A percentile compares a stretch with the other conserved stretches of the same genome.
These are phyloP conservation scores for Daldinia bambusicola DNA, from an alignment of 495 filamentous ascomycete genomes.

Conservation along the genomic window DNA sequence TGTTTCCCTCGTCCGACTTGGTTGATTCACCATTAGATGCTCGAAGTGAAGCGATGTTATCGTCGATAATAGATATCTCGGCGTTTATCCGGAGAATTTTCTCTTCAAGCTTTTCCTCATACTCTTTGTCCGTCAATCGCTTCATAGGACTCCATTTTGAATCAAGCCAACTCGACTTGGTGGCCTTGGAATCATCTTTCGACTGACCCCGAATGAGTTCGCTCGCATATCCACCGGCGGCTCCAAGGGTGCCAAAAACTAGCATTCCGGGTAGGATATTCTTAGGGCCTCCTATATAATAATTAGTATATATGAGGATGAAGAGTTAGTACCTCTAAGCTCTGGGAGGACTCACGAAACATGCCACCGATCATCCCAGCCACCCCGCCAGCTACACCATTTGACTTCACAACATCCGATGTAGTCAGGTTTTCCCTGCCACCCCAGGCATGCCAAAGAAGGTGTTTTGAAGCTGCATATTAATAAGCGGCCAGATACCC, in stretches of 20 bases:
- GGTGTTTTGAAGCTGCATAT: conserved; percentile 50
- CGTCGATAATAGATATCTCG: conserved; percentile 87
- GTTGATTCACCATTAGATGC: conserved; percentile 38
- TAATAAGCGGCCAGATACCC: conserved; percentile 25
- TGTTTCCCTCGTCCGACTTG: conserved; percentile 7
- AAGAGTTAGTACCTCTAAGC: background rate
- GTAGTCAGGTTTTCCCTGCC: conserved; percentile 61
- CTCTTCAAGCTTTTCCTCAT: conserved; percentile 77
- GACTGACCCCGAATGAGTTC: conserved; percentile 8
- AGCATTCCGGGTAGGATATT: conserved; percentile 58
- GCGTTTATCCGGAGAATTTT: conserved; percentile 81
- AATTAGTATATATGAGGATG: conserved; percentile 28
- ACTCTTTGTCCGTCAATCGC: conserved; percentile 79
- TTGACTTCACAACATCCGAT: conserved; percentile 68
- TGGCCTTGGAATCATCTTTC: conserved; percentile 25
- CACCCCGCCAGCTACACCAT: conserved; percentile 73
- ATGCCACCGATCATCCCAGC: conserved; percentile 73
- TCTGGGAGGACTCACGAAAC: conserved; percentile 64
- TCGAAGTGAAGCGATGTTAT: conserved; percentile 74
- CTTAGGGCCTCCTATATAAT: conserved; percentile 51
- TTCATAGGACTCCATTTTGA: conserved; percentile 88
- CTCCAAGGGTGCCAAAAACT: conserved; percentile 45
- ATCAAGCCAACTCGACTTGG: conserved; percentile 51
- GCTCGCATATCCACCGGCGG: conserved; percentile 30
- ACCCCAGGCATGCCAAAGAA: conserved; percentile 49